Base-by-base conservation (phyloP, 495 filamentous ascomycete genomes). In the Podospora fimiseda region DNA sequence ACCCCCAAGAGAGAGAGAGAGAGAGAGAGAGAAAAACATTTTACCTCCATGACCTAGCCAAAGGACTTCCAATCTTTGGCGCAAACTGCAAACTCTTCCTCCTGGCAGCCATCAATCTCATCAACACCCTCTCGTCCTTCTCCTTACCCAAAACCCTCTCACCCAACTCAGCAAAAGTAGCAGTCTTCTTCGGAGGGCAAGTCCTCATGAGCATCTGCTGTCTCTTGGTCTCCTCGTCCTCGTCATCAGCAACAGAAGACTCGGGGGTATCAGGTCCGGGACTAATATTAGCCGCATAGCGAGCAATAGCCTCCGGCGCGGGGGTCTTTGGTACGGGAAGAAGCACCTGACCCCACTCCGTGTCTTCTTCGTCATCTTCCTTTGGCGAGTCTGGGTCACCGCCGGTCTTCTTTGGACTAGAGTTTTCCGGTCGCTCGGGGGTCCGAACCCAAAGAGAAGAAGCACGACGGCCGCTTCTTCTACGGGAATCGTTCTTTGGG, bases 81-180 rank as follows among this genome's bases (percentile, higher is more conserved):
- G 87, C 85, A 70, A 83, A 91, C 58, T 90, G 87, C 69, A 89
- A 64, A 61, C 86, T 95, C 79, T 90, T 90, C 39, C 90, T 75
- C 45, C 88, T 72, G 0, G 87, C 88, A 36, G 83, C 80, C 72
- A 89, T 80, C 51, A 95, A 67, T 43, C 84, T 77, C 68, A 82
- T 74, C 53, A 84, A 73, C 13, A 91, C 68, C 20, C 62, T 58
- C 52, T 74, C 69, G 55, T 79, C 72, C 66, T 74, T 74, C 38
- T 71, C 64, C 41, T 52, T 54, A 33, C 62, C 52, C 38, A 74
- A 52, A 44, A 74, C 23, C 39, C 69, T 63, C 20, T 54, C 50
- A 20, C 65, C 69, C 9, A 66, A 58, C 43, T 78, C 71, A 42
- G 74, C 33, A 52, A 66, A 71, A 58, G 40, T 16, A 11, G n/a